A percentile compares a stretch with the other conserved stretches of the same genome.
Conservation (phyloP, 306 rosid species). For the Datisca glomerata region DNA sequence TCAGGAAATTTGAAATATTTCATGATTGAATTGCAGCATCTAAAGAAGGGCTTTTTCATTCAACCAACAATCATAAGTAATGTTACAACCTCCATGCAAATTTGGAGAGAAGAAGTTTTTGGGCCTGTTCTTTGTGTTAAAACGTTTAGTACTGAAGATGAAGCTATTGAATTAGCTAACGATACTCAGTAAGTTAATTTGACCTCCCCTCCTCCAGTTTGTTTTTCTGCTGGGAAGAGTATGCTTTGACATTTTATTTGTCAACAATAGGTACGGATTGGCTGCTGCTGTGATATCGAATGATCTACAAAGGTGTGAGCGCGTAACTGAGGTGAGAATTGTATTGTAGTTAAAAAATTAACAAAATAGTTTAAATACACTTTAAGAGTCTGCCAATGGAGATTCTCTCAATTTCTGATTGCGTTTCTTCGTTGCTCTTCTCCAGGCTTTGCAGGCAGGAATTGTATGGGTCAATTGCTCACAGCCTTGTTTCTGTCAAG, state of each 20-base stretch:
- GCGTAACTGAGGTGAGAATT: constrained; percentile 58
- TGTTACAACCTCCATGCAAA: constrained; percentile 87
- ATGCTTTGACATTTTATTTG: constrained; percentile 11
- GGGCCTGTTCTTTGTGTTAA: constrained; percentile 96
- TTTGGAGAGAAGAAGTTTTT: constrained; percentile 94
- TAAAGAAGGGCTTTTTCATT: constrained; percentile 70
- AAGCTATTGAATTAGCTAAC: constrained; percentile 83
- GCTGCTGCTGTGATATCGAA: constrained; percentile 88
- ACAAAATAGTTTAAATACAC: not conserved
- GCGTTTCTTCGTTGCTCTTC: constrained; percentile 8
- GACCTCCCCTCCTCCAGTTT: not conserved
- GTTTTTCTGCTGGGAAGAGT: constrained; percentile 6
- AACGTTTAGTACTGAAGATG: constrained; percentile 82
- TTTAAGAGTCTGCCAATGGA: not conserved
- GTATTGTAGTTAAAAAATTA: constrained; percentile 2
- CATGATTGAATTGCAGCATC: constrained; percentile 52
- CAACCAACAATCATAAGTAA: constrained; percentile 71
- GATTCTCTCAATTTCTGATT: constrained; percentile 1
- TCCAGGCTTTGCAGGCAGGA: constrained; percentile 82
- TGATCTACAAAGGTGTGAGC: constrained; percentile 91
- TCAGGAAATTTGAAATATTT: not conserved
- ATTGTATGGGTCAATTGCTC: constrained; percentile 95
- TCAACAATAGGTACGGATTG: constrained; percentile 61
- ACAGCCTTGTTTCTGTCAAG: constrained; percentile 94
- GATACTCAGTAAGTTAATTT: constrained; percentile 56